Evolutionary conservation across 2,329 filamentous ascomycete species (phyloP).

Genomic region (Endothia cerciana): DNA sequence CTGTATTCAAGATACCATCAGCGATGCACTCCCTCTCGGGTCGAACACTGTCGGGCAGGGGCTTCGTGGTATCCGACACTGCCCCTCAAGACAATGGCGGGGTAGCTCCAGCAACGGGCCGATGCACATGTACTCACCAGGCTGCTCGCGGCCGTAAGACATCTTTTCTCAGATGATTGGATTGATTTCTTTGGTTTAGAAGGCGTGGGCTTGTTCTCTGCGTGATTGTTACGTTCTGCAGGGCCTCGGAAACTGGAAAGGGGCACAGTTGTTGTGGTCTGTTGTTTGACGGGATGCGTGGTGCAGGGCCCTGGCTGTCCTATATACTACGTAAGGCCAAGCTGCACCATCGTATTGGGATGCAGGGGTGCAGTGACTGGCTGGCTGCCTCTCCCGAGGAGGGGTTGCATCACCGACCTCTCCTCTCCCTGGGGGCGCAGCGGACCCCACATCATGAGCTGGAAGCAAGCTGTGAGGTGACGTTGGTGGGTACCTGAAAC

Average conservation of each 20-base stretch:
- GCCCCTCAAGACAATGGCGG: slow-evolving; percentile 18
- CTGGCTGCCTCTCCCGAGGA: slow-evolving; percentile 9
- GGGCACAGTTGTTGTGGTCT: neutral
- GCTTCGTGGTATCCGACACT: neutral
- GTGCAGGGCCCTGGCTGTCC: neutral
- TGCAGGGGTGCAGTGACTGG: slow-evolving; percentile 17
- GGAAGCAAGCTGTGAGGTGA: slow-evolving; percentile 16
- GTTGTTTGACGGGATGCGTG: neutral
- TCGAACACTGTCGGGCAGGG: neutral
- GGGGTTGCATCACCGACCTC: neutral
- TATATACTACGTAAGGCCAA: neutral
- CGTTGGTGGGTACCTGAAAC: slow-evolving; percentile 14
- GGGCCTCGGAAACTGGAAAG: no score
- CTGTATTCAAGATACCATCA: slow-evolving; percentile 1
- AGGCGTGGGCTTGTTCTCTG: neutral
- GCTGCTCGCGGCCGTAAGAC: slow-evolving; percentile 27
- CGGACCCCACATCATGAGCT: neutral
- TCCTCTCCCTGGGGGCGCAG: slow-evolving; percentile 10
- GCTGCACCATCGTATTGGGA: neutral
- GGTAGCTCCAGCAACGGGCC: slow-evolving; percentile 22
- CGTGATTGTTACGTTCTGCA: neutral
- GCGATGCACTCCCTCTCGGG: neutral
- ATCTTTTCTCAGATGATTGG: slow-evolving; percentile 5
- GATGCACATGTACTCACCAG: slow-evolving; percentile 30
- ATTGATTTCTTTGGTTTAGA: neutral